phyloP scores from a whole-genome alignment of 2,329 filamentous ascomycete species.

The Diplodia scrobiculata region DNA sequence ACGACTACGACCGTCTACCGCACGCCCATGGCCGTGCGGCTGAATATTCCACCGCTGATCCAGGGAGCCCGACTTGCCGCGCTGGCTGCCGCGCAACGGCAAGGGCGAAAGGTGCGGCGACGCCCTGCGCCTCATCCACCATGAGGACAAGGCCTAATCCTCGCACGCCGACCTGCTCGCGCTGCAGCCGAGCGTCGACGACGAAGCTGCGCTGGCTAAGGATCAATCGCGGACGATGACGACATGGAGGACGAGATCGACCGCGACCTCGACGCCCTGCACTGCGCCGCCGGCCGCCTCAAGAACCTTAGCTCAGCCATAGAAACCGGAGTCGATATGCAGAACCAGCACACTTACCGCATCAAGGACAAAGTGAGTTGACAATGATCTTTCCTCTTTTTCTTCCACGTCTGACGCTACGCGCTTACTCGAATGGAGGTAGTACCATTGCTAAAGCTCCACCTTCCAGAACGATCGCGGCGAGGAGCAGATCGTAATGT shows the following conservation, averaged over 20 bases:
- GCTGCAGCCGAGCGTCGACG: no score
- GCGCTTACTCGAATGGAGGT: background rate
- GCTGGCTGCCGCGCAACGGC: no score
- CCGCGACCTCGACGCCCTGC: conserved; percentile 57
- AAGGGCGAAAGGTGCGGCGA: no score
- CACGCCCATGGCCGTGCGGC: no score
- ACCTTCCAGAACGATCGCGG: conserved; percentile 68
- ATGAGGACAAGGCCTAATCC: no score
- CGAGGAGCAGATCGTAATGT: conserved; percentile 72
- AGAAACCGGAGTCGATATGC: conserved; percentile 71
- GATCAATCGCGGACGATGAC: conserved; percentile 51
- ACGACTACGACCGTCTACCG: no score
- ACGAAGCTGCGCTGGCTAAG: no score
- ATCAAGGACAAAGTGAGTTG: conserved; percentile 66
- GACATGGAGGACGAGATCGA: conserved; percentile 64
- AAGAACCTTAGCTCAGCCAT: conserved; percentile 75
- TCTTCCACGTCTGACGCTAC: no score
- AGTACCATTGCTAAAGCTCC: conserved; percentile 34
- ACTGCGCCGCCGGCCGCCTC: conserved; percentile 66
- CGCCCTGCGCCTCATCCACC: no score
- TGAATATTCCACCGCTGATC: no score
- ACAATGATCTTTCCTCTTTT: background rate
- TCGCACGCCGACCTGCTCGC: no score
- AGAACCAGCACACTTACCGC: conserved; percentile 75
- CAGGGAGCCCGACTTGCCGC: no score